A percentile compares a stretch with the other conserved stretches of the same genome.
Conservation (phyloP, 306 rosid species). For the Rosa persica region DNA sequence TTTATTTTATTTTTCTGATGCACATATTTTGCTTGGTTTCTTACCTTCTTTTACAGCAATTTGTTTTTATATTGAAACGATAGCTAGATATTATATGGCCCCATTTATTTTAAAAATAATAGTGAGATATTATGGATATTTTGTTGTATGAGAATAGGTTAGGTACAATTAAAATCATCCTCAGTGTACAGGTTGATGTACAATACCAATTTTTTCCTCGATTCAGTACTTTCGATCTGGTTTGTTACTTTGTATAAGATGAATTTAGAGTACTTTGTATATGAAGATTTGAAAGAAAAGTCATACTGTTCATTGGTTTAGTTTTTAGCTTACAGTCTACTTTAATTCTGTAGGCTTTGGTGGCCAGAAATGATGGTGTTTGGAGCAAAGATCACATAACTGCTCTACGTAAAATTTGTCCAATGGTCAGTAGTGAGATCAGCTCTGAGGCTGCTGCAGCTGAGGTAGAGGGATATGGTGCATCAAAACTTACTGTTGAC, state of each 20-base stretch:
- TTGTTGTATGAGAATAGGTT: background rate
- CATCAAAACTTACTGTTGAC: slow-evolving; percentile 91
- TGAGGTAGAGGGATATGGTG: slow-evolving; percentile 98
- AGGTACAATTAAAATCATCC: background rate
- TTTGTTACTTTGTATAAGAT: background rate
- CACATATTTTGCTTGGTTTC: background rate
- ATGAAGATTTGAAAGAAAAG: background rate
- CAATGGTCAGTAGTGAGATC: slow-evolving; percentile 95
- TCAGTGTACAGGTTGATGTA: background rate
- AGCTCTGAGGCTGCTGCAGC: slow-evolving; percentile 97
- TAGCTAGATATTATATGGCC: background rate
- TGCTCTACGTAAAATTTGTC: slow-evolving; percentile 89
- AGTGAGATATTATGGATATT: background rate
- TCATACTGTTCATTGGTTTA: background rate
- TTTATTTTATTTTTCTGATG: background rate
- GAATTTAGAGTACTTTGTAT: background rate
- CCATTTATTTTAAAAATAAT: background rate
- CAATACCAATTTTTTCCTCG: background rate
- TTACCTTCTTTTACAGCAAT: slow-evolving; percentile 1
- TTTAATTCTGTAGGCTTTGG: slow-evolving; percentile 75
- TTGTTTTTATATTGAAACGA: background rate
- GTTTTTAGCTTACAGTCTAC: slow-evolving; percentile 17
- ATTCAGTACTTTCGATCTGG: background rate
- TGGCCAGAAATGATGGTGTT: slow-evolving; percentile 95
- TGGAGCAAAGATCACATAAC: slow-evolving; percentile 97